Conservation (phyloP, 139 green algal species). For the Chlamydomonas sp. region DNA sequence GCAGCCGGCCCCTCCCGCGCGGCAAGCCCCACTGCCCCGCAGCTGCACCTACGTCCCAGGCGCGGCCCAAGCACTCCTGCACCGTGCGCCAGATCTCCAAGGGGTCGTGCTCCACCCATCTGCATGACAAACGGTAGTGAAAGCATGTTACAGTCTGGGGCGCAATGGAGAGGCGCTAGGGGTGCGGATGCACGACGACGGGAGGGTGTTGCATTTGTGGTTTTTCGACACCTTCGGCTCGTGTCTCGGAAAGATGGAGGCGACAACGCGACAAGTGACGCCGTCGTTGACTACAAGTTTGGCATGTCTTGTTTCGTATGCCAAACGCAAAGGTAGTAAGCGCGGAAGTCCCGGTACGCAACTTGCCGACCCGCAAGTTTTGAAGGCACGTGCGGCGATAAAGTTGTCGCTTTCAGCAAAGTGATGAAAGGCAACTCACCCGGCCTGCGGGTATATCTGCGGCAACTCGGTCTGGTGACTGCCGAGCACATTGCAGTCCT, state of each 20-base stretch:
- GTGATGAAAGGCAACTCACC: constrained; percentile 52
- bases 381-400: neutral
- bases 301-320: too few relatives aligned
- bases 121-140: constrained; percentile 38
- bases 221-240: too few relatives aligned
- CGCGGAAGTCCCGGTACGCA: too few relatives aligned
- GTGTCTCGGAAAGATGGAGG: too few relatives aligned
- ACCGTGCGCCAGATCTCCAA: constrained; percentile 80
- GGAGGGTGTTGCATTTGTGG: neutral
- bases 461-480: constrained; percentile 77
- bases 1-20: too few relatives aligned
- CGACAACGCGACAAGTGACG: too few relatives aligned
- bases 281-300: too few relatives aligned
- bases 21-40: too few relatives aligned
- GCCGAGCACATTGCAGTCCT: constrained; percentile 56
- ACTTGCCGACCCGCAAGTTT: too few relatives aligned
- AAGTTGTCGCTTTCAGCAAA: neutral
- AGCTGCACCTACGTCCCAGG: constrained; percentile 47
- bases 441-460: constrained; percentile 80
- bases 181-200: too few relatives aligned
- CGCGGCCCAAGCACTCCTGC: constrained; percentile 68
- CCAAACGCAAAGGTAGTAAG: too few relatives aligned
- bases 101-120: constrained; percentile 96
- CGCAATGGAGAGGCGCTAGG: neutral
- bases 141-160: neutral